Percentiles rank a stretch among this genome's conserved stretches.
phyloP scores from a whole-genome alignment of 257 asterid genomes.

The Salvia rosmarinus region DNA sequence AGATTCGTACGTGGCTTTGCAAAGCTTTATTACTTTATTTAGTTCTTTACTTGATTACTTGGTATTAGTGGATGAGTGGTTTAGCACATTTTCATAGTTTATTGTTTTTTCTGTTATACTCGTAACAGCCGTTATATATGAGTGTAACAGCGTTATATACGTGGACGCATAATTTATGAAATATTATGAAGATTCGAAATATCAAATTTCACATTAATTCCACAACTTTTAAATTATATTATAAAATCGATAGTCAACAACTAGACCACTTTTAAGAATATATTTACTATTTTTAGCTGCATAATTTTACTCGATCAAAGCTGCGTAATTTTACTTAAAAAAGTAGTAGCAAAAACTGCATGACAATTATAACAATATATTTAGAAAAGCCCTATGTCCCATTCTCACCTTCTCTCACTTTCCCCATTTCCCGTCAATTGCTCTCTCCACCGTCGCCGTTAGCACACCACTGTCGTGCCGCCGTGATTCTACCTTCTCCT shows the following conservation, averaged over 20 bases:
- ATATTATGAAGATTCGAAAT: no score
- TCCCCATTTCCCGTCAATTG: constrained; percentile 27
- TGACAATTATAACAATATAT: not conserved
- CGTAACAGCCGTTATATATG: no score
- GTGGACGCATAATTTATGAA: no score
- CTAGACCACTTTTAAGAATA: not conserved
- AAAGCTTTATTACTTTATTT: not conserved
- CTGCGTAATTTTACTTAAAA: no score
- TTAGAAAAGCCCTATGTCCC: constrained; percentile 39
- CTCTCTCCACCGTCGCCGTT: constrained; percentile 33
- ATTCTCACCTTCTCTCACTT: constrained; percentile 19
- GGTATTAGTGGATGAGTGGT: not conserved
- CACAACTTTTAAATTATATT: no score
- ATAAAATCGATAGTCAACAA: no score
- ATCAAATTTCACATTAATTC: no score
- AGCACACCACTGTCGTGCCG: constrained; percentile 22
- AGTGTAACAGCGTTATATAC: no score
- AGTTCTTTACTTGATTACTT: constrained; percentile 3
- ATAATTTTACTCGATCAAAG: no score
- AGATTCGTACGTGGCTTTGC: not conserved
- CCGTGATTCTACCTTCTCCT: not conserved
- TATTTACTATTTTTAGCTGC: not conserved
- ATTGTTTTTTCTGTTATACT: no score
- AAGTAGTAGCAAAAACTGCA: no score
- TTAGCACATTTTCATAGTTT: constrained; percentile 3